These are phyloP conservation scores for Amanita pseudoporphyria DNA, from an alignment of 768 basidiomycete species.

Conservation along the genomic window DNA sequence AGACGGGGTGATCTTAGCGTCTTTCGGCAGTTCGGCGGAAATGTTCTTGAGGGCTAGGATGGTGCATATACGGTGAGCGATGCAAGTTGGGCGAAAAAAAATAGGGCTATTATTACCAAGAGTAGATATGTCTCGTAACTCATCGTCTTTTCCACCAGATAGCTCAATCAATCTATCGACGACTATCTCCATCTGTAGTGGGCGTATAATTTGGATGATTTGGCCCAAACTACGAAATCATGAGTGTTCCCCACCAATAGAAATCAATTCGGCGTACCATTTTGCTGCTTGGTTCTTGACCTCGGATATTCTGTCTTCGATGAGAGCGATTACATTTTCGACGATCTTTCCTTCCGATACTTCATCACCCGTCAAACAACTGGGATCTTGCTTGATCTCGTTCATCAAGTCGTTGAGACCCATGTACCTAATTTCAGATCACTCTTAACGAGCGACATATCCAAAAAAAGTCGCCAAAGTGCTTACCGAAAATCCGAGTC, in stretches of 20 bases:
- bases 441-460: constrained; percentile 11
- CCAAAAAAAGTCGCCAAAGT: constrained; percentile 17
- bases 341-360: constrained; percentile 76
- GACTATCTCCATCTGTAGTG: constrained; percentile 73
- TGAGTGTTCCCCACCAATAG: constrained; percentile 4
- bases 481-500: constrained; percentile 84
- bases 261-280: constrained; percentile 44
- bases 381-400: constrained; percentile 74
- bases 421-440: constrained; percentile 69
- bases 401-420: constrained; percentile 90
- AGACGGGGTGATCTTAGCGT: constrained; percentile 67
- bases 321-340: constrained; percentile 72
- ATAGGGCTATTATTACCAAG: constrained; percentile 44
- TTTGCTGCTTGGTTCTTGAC: constrained; percentile 98
- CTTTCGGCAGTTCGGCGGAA: constrained; percentile 79
- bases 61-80: background rate
- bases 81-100: background rate
- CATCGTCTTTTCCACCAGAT: constrained; percentile 82
- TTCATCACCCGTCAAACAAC: constrained; percentile 78
- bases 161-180: constrained; percentile 86
- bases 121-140: constrained; percentile 87
- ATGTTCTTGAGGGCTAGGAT: constrained; percentile 85
- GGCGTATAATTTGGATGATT: constrained; percentile 82
- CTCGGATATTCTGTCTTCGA: constrained; percentile 94
- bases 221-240: constrained; percentile 59